phyloP scores from a whole-genome alignment of 331 rosid species.

The Stylosanthes scabra region DNA sequence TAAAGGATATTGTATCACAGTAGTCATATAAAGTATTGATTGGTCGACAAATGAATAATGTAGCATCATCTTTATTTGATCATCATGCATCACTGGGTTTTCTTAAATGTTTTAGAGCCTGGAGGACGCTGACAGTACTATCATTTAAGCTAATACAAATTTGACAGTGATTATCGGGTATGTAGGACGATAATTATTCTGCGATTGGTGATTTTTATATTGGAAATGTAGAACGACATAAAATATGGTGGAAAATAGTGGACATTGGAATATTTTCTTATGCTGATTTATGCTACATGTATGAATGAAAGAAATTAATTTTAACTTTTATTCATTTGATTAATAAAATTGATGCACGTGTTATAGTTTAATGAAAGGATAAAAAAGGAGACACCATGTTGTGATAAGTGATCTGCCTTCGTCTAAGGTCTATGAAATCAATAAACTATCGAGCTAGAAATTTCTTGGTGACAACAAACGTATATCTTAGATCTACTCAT shows the following conservation, averaged over 20 bases:
- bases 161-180: not conserved
- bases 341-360: too few relatives aligned
- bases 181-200: not conserved
- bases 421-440: not conserved
- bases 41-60: slow-evolving; percentile 49
- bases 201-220: not conserved
- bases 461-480: too few relatives aligned
- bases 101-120: not conserved
- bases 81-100: slow-evolving; percentile 20
- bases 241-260: not conserved
- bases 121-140: too few relatives aligned
- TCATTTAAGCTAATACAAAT: too few relatives aligned
- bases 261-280: not conserved
- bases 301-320: too few relatives aligned
- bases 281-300: not conserved
- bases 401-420: not conserved
- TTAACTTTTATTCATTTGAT: too few relatives aligned
- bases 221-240: not conserved
- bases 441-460: too few relatives aligned
- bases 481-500: too few relatives aligned
- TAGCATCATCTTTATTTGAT: slow-evolving; percentile 41
- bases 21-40: slow-evolving; percentile 51
- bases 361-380: too few relatives aligned
- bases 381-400: too few relatives aligned
- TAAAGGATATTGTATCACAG: slow-evolving; percentile 44